A percentile compares a stretch with the other conserved stretches of the same genome.
Evolutionary conservation across 129 eudicot genomes (phyloP).

Genomic region (Erigeron canadensis): DNA sequence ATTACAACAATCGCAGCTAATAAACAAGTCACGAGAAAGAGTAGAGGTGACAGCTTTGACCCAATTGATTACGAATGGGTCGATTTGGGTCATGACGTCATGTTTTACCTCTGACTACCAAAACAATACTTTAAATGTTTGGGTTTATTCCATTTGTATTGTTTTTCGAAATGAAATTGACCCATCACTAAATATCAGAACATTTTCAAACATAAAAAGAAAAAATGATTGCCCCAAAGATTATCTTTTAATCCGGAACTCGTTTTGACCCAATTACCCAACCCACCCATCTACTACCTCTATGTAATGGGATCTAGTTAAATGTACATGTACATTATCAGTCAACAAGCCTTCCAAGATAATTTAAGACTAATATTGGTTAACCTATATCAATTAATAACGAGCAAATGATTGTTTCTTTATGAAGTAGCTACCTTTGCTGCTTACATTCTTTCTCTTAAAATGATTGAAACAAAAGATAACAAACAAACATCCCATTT

Average conservation of each 20-base stretch:
- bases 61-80: neutral
- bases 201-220: too few species aligned
- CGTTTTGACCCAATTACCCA: neutral
- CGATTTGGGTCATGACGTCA: neutral
- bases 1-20: slow-evolving; percentile 7
- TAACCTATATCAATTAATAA: too few species aligned
- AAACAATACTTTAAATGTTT: too few species aligned
- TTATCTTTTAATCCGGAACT: too few species aligned
- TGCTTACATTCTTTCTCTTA: too few species aligned
- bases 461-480: too few species aligned
- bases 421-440: too few species aligned
- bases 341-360: neutral
- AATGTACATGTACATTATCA: slow-evolving; percentile 14
- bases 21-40: neutral
- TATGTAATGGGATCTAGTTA: neutral
- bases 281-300: neutral
- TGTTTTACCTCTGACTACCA: neutral
- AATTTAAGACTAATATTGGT: neutral
- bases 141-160: too few species aligned
- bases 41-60: neutral
- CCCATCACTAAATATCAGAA: too few species aligned
- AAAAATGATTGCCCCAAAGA: neutral
- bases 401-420: too few species aligned
- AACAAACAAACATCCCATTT: too few species aligned
- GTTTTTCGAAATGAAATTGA: too few species aligned